These are phyloP conservation scores for Globisporangium canariense DNA, from an alignment of 352 stramenopile species.

Conservation along the genomic window DNA sequence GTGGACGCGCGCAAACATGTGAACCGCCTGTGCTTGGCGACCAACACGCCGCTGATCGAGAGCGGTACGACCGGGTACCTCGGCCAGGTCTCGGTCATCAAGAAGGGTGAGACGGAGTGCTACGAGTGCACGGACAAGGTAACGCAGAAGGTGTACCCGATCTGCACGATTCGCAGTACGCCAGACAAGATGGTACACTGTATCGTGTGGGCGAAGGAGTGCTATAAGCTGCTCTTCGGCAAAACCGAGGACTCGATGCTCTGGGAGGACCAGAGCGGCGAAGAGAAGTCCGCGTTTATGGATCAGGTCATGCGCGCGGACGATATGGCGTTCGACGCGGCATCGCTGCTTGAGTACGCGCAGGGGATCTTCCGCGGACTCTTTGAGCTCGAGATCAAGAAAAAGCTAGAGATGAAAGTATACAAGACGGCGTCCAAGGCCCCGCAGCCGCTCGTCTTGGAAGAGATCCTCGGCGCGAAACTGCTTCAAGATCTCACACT, in stretches of 20 bases:
- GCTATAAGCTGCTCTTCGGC: constrained; percentile 86
- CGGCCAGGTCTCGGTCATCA: constrained; percentile 97
- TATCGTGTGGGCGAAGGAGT: constrained; percentile 98
- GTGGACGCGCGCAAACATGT: constrained; percentile 98
- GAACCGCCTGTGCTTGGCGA: constrained; percentile 97
- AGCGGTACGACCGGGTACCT: constrained; percentile 98
- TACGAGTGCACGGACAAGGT: constrained; percentile 98
- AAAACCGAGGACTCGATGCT: constrained; percentile 94
- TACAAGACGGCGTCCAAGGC: constrained; percentile 95
- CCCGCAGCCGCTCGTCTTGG: constrained; percentile 75
- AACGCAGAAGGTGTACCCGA: constrained; percentile 98
- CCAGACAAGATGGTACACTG: constrained; percentile 99
- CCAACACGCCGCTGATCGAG: constrained; percentile 91
- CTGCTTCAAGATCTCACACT: constrained; percentile 38
- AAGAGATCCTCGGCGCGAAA: constrained; percentile 46
- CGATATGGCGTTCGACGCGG: constrained; percentile 38
- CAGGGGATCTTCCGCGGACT: constrained; percentile 82
- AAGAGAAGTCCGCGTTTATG: constrained; percentile 89
- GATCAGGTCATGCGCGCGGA: constrained; percentile 48
- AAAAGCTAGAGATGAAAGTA: constrained; percentile 93
- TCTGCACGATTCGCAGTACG: constrained; percentile 99
- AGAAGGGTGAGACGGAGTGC: constrained; percentile 96
- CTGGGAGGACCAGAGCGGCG: constrained; percentile 81
- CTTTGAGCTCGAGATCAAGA: constrained; percentile 96
- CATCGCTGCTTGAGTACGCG: constrained; percentile 61